Evolutionary conservation across 805 yeast genomes (phyloP), one percentile per base, ranked within the genome.

Genomic region (Suhomyces sp.): DNA sequence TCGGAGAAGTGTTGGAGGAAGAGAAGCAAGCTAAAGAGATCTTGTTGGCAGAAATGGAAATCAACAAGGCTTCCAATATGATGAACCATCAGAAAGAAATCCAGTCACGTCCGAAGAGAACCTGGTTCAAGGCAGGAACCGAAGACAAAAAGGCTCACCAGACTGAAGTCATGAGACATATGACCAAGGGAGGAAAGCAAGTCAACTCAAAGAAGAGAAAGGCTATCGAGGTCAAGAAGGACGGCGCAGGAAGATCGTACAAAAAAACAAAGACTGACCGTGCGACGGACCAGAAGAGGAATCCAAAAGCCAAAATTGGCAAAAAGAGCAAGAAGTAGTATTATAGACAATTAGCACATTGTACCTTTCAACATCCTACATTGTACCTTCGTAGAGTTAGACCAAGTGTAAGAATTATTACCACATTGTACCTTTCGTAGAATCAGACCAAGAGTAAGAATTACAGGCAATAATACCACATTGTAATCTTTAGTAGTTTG

Each of bases 11-110:
- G 50, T 69, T 91, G 51, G 85, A 78, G 4, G 97, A 93, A 67
- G 99, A 94, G 67, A 86, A 90, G 68, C 81, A 83, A 57, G 96
- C 89, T 60, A 93, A 93, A 71, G 96, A 90, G 66, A 76, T 93
- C 47, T 67, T 89, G 25, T 82, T 81, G 50, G 98, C 97, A 1
- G 99, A 94, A 73, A 86, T 90, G 87, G 94, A 94, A 66, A 69
- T 93, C 45, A 81, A 80, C 57, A 89, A 87, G 68, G 96, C 96
- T 51, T 87, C 87, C 62, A 94, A 94, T 68, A 61, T 94, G 66
- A 72, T 94, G 56, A 86, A 81, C 64, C 91, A 88, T 61, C 82
- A 83, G 58, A 81, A 81, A 49, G 98, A 94, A 69, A 94, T 94
- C 63, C 80, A 82, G 57, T 75, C 97, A 0, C 82, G 97, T 63